Base-by-base conservation (phyloP, 2,329 filamentous ascomycete species). In the Sporothrix globosa region DNA sequence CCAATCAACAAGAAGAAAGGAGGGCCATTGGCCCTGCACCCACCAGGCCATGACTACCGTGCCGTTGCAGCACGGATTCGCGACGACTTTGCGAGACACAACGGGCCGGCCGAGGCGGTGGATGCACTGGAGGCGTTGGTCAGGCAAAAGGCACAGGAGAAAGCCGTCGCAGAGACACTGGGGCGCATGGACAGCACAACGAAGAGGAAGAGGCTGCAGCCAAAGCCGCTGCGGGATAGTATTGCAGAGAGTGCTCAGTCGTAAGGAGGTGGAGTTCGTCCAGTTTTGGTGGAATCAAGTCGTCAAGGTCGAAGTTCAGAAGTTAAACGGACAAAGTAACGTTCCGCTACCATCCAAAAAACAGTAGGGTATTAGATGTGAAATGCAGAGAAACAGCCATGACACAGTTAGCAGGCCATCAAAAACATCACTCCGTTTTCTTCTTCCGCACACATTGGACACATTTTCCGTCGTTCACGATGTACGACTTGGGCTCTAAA, bases 41-140 rank as follows among this genome's bases (percentile, higher is more conserved):
- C 58, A 13, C 66, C 48, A 7, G 53, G 41, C 10, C 56, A 66
- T 24, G 48, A 67, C 67, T 73, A 71, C 53, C 72, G 69, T 5
- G 66, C 48, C 5, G 73, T 72, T 2, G 71, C 71, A 0, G 52
- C 46, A 27, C 30, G 56, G n/a, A 70, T 74, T 39, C 68, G 58
- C 30, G 70, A 72, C 54, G 73, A 74, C 58, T 74, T 74, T 69
- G 69, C 70, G 19, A 44, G 24, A 27, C 73, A 74, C 46, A 67
- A 72, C 53, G 69, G 67, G 27, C 72, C 70, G 1, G 70, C 34
- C 4, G 73, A 73, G 63, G 73, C 67, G 6, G 72, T 46, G 9
- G 67, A 72, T 5, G 70, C 63, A 24, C 53, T 74, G 21, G 73
- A 74, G 67, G 41, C 21, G 52, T 54, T 74, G 30, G 70, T 72